Evolutionary conservation across 352 stramenopile species (phyloP).

Genomic region (Phytopythium litorale): DNA sequence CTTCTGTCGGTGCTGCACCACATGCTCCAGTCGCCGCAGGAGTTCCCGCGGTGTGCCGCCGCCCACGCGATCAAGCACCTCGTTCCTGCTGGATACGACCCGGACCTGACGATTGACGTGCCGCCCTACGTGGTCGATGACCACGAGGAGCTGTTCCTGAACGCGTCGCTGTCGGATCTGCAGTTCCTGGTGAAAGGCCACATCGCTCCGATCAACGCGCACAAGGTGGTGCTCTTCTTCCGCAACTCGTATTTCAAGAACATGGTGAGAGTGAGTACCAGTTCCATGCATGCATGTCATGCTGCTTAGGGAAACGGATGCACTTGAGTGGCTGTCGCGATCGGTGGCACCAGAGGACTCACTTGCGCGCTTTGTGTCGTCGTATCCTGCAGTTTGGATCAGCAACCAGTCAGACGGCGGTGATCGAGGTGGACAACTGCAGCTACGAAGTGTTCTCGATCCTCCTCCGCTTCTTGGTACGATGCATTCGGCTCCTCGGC

Average conservation of each 20-base stretch:
- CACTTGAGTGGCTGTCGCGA: not conserved
- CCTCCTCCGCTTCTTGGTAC: slow-evolving; percentile 78
- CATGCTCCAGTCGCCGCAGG: slow-evolving; percentile 71
- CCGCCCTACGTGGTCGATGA: slow-evolving; percentile 82
- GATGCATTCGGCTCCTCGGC: slow-evolving; percentile 8
- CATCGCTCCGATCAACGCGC: slow-evolving; percentile 83
- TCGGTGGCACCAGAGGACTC: slow-evolving; percentile 3
- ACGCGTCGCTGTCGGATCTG: slow-evolving; percentile 78
- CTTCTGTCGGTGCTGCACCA: slow-evolving; percentile 75
- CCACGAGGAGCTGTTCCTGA: slow-evolving; percentile 84
- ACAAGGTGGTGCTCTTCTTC: slow-evolving; percentile 89
- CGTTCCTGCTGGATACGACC: slow-evolving; percentile 63
- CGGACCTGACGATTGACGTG: slow-evolving; percentile 74
- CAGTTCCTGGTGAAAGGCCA: slow-evolving; percentile 86
- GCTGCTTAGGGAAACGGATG: not conserved
- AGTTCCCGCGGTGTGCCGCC: slow-evolving; percentile 76
- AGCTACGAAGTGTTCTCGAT: slow-evolving; percentile 87
- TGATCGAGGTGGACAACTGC: slow-evolving; percentile 89
- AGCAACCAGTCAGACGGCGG: slow-evolving; percentile 72
- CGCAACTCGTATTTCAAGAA: slow-evolving; percentile 91
- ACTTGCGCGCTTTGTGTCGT: slow-evolving; percentile 8
- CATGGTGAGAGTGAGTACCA: slow-evolving; percentile 82
- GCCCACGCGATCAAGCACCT: slow-evolving; percentile 87
- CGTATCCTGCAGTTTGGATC: slow-evolving; percentile 62
- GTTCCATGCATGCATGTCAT: slow-evolving; percentile 15